Base-by-base conservation (phyloP, 2,329 filamentous ascomycete genomes). In the Cadophora malorum region DNA sequence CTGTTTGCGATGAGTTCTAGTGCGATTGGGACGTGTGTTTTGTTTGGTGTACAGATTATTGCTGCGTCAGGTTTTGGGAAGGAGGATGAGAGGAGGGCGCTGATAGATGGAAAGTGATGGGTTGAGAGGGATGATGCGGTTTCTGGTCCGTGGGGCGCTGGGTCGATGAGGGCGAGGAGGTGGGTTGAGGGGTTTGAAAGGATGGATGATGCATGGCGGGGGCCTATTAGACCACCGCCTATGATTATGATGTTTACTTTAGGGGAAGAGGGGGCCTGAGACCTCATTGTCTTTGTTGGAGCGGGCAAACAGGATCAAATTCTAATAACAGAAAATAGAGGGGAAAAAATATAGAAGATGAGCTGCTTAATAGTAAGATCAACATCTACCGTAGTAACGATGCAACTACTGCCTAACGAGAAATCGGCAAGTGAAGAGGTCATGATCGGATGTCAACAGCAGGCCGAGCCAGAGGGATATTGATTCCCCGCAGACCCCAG, bases 31-130 rank as follows among this genome's bases (percentile, higher is more conserved):
- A 86, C 85, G 67, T 89, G 86, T 0, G 84, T 87, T 71, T 84
- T 80, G 71, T 88, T 89, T 2, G 86, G 86, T 0, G 86, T 88
- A 79, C 86, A 87, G 60, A 88, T 81, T 50, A 88, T 83, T 25
- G 85, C 85, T 45, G 82, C 85, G 60, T 86, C 81, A 12, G 85
- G 84, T n/a, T 77, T 79, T 53, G 76, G 52, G 7, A 70, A 35
- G 0, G 79, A 80, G 5, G 75, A 70, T 0, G 66, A 41, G 6
- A 88, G 72, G 69, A 88, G 79, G 0, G 78, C 77, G 2, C 79
- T 62, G 2, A 87, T 76, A 4, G 82, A 79, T 0, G 74, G 23
- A 70, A 79, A 84, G 65, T 80, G 75, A 7, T 75, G 76, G 10
- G 81, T 81, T 25, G 78, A 63, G 5, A 84, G 77, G 9, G 75